Base-by-base conservation (phyloP, 1,284 basidiomycete genomes). In the Melampsora abietis-canadensis region DNA sequence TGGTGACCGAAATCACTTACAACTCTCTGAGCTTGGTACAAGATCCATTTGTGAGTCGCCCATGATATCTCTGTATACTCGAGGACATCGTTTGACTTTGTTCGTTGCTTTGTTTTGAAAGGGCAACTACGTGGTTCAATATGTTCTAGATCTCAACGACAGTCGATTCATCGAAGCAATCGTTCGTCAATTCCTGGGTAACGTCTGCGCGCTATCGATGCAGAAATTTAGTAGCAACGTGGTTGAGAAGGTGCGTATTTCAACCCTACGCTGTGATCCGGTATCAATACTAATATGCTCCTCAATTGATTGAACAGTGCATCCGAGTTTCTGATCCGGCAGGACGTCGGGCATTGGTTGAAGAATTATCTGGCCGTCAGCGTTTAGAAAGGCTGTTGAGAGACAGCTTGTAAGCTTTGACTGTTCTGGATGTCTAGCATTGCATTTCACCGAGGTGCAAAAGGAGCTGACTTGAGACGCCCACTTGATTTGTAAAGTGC, bases 171-270 rank as follows among this genome's bases (percentile, higher is more conserved):
- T 92, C 78, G 95, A 98, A 82, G 94, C 87, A 61, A 91, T 99
- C 78, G 97, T 98, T 80, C 89, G 95, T 78, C 96, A 98, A 81
- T 99, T 98, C 83, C 86, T 92, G 73, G 95, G 96, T 80, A 98
- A 98, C 81, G 93, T 98, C 76, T 98, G 95, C 82, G 91, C 93
- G 31, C 85, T 99, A 68, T 98, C 94, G 14, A 94, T 98, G 51
- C 96, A 99, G 83, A 99, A 99, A 84, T 98, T 96, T 84, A 93
- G 92, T 82, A 96, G 90, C 76, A 94, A 94, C 82, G 92, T 94
- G 76, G 92, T 94, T 78, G 92, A 93, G 83, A 94, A 94, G 86
- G 90, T 89, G 48, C 34, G 83, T 78, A 7, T 46, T 19, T 2
- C n/a, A 67, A 59, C 46, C 31, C n/a, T 15, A 37, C 15, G 40